A percentile compares a stretch with the other conserved stretches of the same genome.
These are phyloP conservation scores for Cryptococcus sp. DNA, from an alignment of 1,284 basidiomycete genomes.

Conservation along the genomic window DNA sequence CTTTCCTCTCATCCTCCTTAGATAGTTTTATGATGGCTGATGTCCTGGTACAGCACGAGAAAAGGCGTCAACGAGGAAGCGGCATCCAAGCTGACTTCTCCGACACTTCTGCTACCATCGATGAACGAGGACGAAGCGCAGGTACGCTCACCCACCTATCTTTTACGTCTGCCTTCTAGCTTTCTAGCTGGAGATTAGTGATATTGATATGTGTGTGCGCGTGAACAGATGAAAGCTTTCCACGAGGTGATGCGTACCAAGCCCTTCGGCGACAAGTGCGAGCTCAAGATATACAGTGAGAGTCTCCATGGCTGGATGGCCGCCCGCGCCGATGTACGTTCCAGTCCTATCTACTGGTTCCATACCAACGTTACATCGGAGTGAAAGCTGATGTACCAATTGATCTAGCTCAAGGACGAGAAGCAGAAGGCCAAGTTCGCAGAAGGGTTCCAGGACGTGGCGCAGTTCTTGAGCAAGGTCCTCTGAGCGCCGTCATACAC, in stretches of 20 bases:
- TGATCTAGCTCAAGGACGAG: conserved; percentile 10
- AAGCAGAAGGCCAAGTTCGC: conserved; percentile 6
- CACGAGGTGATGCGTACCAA: conserved; percentile 16
- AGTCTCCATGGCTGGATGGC: conserved; percentile 45
- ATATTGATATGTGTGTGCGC: neutral
- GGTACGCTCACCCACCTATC: conserved; percentile 8
- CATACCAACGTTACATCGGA: neutral
- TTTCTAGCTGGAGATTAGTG: neutral
- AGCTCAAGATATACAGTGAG: conserved; percentile 39
- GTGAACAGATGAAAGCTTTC: conserved; percentile 16
- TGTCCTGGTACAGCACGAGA: neutral
- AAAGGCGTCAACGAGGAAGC: conserved; percentile 26
- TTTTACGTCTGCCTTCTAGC: neutral
- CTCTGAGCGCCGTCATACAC: conserved; percentile 2
- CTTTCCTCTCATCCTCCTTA: neutral
- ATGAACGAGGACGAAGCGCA: conserved; percentile 46
- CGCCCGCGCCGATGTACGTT: conserved; percentile 35
- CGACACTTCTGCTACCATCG: conserved; percentile 46
- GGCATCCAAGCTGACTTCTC: conserved; percentile 38
- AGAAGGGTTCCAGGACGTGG: conserved; percentile 13
- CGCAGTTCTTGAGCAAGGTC: conserved; percentile 12
- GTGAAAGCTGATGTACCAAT: neutral
- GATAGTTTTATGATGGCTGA: neutral
- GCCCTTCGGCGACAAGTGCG: conserved; percentile 26
- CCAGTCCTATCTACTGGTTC: neutral